Evolutionary conservation across 306 rosid species (phyloP).

Genomic region (Sindora glabra): DNA sequence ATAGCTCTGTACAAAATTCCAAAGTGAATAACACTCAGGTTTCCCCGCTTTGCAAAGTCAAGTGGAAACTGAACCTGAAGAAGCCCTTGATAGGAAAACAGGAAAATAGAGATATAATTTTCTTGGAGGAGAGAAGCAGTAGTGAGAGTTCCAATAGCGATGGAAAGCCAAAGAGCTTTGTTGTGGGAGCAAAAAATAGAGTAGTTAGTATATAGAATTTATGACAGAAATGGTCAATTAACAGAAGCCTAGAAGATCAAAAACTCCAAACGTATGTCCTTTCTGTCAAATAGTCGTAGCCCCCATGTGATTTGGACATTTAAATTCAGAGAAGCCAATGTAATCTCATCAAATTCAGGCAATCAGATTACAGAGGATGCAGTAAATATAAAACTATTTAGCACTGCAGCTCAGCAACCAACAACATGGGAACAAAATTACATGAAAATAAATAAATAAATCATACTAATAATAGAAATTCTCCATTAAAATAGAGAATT

Average conservation of each 20-base stretch:
- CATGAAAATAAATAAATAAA: not conserved
- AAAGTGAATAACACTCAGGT: conserved; percentile 23
- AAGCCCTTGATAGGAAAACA: conserved; percentile 18
- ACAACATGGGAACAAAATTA: not conserved
- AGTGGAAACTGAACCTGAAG: conserved; percentile 22
- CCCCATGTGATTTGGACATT: conserved; percentile 69
- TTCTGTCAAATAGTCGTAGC: conserved; percentile 66
- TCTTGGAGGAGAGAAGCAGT: conserved; percentile 46
- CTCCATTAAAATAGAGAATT: conserved; percentile 13
- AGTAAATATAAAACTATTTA: not conserved
- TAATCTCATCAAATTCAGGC: conserved; percentile 40
- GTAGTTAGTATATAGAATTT: conserved; percentile 35
- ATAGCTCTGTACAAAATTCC: conserved; percentile 28
- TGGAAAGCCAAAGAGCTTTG: conserved; percentile 42
- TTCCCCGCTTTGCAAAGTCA: conserved; percentile 20
- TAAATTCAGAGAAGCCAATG: conserved; percentile 37
- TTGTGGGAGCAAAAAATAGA: conserved; percentile 35
- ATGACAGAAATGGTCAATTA: conserved; percentile 34
- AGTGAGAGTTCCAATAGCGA: conserved; percentile 29
- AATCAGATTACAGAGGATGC: not conserved
- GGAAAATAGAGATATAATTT: conserved; percentile 20
- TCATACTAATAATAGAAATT: conserved; percentile 11
- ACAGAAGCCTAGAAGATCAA: conserved; percentile 56
- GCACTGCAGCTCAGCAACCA: not conserved
- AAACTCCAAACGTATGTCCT: conserved; percentile 49